phyloP scores from a whole-genome alignment of 2,329 filamentous ascomycete genomes.

The Exophiala bonariae region DNA sequence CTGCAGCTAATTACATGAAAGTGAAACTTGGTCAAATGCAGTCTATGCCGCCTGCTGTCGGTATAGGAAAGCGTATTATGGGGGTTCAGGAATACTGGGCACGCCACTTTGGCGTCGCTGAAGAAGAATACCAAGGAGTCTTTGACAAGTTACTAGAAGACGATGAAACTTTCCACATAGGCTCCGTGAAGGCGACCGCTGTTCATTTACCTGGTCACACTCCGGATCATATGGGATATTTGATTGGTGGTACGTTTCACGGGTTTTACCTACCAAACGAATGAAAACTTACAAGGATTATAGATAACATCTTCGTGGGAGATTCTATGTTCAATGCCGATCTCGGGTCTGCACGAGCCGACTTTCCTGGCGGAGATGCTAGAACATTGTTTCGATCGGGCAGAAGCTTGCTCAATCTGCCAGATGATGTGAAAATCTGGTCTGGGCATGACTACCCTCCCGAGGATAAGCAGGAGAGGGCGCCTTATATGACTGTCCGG shows the following conservation, averaged over 20 bases:
- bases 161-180: constrained; percentile 54
- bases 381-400: constrained; percentile 46
- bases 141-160: constrained; percentile 59
- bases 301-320: constrained; percentile 53
- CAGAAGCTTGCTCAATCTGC: constrained; percentile 43
- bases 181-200: constrained; percentile 45
- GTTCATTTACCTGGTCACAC: constrained; percentile 63
- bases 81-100: constrained; percentile 53
- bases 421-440: constrained; percentile 50
- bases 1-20: constrained; percentile 58
- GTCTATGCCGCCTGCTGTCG: constrained; percentile 42
- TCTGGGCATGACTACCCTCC: constrained; percentile 58
- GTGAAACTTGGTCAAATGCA: constrained; percentile 37
- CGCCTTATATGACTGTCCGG: constrained; percentile 46
- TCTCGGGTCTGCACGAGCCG: constrained; percentile 54
- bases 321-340: constrained; percentile 56
- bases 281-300: too few species aligned
- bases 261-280: too few species aligned
- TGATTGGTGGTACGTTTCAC: constrained; percentile 45
- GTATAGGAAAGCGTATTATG: constrained; percentile 57
- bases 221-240: constrained; percentile 61
- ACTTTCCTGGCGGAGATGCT: constrained; percentile 56
- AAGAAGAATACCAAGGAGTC: constrained; percentile 43
- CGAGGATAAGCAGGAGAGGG: constrained; percentile 33
- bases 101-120: constrained; percentile 47